Conservation (phyloP, 192 early-diverging fungal species). For the Gaertneriomyces semiglobifer region DNA sequence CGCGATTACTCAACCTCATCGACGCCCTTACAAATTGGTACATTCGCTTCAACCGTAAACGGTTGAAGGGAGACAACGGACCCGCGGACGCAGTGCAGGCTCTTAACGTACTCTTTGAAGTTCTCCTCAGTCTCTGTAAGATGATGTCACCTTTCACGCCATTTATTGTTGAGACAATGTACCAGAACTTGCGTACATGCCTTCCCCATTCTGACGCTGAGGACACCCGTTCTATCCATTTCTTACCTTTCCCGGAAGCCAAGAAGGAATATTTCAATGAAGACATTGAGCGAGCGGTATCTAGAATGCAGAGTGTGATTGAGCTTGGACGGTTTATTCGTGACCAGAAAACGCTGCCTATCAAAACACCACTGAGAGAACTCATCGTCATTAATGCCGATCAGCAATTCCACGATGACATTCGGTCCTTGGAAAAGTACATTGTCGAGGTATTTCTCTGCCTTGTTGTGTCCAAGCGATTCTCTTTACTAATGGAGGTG, state of each 20-base stretch:
- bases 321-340: conserved; percentile 89
- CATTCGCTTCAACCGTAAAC: conserved; percentile 94
- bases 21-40: conserved; percentile 99
- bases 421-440: conserved; percentile 79
- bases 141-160: conserved; percentile 98
- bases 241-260: conserved; percentile 88
- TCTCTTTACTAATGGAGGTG: background rate
- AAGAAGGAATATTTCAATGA: conserved; percentile 94
- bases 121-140: conserved; percentile 82
- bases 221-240: conserved; percentile 89
- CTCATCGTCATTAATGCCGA: conserved; percentile 87
- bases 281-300: conserved; percentile 91
- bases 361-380: conserved; percentile 93
- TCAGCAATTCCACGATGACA: conserved; percentile 82
- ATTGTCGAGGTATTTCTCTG: conserved; percentile 47
- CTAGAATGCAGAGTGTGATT: conserved; percentile 95
- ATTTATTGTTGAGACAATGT: conserved; percentile 96
- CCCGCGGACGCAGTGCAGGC: conserved; percentile 77
- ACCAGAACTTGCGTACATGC: conserved; percentile 83
- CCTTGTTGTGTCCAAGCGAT: background rate
- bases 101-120: conserved; percentile 95
- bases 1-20: conserved; percentile 81
- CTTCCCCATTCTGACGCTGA: conserved; percentile 49
- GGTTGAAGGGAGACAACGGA: conserved; percentile 94
- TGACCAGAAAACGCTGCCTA: conserved; percentile 84